Base-by-base conservation (phyloP, 164 flowering plant genomes). In the Akebia trifoliata region DNA sequence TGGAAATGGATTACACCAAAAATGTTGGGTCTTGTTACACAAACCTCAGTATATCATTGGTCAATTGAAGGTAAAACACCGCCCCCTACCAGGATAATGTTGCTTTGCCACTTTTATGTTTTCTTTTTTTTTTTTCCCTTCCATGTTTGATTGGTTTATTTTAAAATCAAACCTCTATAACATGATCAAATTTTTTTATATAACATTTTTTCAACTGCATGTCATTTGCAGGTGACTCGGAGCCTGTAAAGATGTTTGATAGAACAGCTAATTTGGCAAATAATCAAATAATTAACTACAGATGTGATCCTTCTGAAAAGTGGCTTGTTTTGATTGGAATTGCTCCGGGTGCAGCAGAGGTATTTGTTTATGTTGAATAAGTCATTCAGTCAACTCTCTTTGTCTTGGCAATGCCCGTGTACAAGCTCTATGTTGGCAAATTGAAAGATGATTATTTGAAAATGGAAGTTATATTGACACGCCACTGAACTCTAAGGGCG, bases 321-420 rank as follows among this genome's bases (percentile, higher is more conserved):
- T 94, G 99, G 99, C 71, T 94, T 75, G 97, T 94, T 44, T 73
- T 94, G 78, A 86, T 94, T 55, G 99, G 99, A 55, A 94, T 94
- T 48, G 97, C 99, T 63, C 97, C 99, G 57, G 99, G 97, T 36
- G 74, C 96, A 15, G 77, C 90, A 30, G 99, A 94, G 97, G 99
- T 88, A 76, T 50, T 68, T 62, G 6, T 20, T 35, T 44, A 6
- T 53, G 11, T 34, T 32, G 21, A 21, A 22, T 58, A 12, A 44
- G 22, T 45, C 15, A 9, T 57, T 9, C 18, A 22, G 22, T 45
- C 24, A 25, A 2, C n/a, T 17, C n/a, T 30, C 48, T 22, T 17
- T 57, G 10, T 31, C 56, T 11, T 34, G 40, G 56, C 26, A 6
- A 9, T 5, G 5, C 21, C 18, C 29, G 34, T 50, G 32, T n/a